Conservation (phyloP, 352 stramenopile genomes). For the Thraustotheca clavata region DNA sequence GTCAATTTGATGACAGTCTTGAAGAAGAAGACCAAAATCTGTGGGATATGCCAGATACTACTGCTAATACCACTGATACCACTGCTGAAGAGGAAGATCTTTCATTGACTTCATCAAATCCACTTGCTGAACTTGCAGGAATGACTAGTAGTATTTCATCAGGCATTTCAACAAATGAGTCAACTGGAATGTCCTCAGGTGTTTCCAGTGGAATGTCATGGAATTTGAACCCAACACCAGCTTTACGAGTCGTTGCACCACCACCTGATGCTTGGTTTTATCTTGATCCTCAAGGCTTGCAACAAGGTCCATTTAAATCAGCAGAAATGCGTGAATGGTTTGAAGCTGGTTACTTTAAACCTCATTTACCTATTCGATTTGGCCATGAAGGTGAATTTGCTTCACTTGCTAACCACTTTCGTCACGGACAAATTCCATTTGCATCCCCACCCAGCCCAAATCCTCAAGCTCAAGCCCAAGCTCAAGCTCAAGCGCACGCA, state of each 20-base stretch:
- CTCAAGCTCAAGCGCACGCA: constrained; percentile 18
- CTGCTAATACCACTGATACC: background rate
- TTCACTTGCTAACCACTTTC: constrained; percentile 67
- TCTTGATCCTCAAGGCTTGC: constrained; percentile 68
- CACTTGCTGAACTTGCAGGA: background rate
- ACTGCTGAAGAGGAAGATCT: background rate
- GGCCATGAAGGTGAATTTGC: constrained; percentile 61
- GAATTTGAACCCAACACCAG: constrained; percentile 22
- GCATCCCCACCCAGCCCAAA: constrained; percentile 29
- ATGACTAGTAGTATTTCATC: too few relatives aligned
- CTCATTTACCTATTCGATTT: constrained; percentile 79
- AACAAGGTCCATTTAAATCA: constrained; percentile 81
- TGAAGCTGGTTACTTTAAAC: constrained; percentile 84
- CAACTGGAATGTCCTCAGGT: too few relatives aligned
- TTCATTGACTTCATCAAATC: background rate
- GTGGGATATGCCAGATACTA: constrained; percentile 16
- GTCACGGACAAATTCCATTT: constrained; percentile 62
- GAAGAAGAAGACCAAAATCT: constrained; percentile 33
- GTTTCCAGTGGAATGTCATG: too few relatives aligned
- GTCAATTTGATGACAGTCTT: constrained; percentile 79
- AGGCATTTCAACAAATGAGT: too few relatives aligned
- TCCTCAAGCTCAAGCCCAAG: constrained; percentile 28
- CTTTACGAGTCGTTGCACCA: constrained; percentile 25
- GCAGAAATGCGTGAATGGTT: constrained; percentile 85
- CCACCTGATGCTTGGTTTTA: constrained; percentile 77